These are phyloP conservation scores for Ophiostoma quercus DNA, from an alignment of 2,329 filamentous ascomycete genomes.

Conservation along the genomic window DNA sequence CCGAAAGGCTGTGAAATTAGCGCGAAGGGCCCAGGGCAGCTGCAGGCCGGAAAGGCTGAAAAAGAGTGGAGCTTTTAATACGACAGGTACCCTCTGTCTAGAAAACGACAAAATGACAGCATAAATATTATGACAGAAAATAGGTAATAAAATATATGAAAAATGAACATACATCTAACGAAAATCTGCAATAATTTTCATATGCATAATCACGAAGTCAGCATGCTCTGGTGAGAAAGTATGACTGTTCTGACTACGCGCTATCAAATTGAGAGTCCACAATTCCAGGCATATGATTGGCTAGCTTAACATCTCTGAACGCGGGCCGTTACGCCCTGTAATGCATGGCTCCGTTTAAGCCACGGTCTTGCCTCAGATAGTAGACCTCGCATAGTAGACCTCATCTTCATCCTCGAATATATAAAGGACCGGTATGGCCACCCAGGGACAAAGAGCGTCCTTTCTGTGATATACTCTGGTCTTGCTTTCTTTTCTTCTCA, in stretches of 20 bases:
- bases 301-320: neutral
- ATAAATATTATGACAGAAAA: neutral
- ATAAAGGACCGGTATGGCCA: neutral
- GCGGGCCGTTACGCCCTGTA: conserved; percentile 5
- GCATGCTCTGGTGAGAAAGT: too few relatives aligned
- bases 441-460: neutral
- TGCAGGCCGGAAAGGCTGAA: conserved; percentile 10
- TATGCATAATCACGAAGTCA: too few relatives aligned
- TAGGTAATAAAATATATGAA: neutral
- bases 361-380: neutral
- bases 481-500: neutral
- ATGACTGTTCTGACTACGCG: neutral
- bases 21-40: neutral
- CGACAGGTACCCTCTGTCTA: neutral
- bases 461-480: neutral
- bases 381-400: neutral
- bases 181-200: too few relatives aligned
- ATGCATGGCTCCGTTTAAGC: neutral
- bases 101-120: neutral
- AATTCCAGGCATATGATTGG: neutral
- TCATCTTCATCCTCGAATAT: neutral
- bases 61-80: neutral
- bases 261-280: neutral
- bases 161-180: neutral
- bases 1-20: conserved; percentile 4